Percentiles rank a stretch among this genome's conserved stretches.
Evolutionary conservation across 768 basidiomycete genomes (phyloP).

Genomic region (Phaeotremella skinneri): DNA sequence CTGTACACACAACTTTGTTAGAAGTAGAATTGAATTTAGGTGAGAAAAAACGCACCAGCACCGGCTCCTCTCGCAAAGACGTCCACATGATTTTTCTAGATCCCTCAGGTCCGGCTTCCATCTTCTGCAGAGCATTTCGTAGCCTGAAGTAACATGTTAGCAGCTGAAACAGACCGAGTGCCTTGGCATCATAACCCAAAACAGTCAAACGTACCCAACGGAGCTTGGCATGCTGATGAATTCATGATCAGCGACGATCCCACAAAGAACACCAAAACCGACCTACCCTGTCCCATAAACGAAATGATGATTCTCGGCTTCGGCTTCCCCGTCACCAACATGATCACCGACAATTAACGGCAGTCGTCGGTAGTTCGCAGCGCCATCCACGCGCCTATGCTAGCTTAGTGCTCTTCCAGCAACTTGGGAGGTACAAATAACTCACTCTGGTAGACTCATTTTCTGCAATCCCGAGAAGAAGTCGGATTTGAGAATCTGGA

Average conservation of each 20-base stretch:
- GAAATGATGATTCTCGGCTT: slow-evolving; percentile 57
- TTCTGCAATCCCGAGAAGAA: slow-evolving; percentile 68
- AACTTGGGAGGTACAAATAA: slow-evolving; percentile 9
- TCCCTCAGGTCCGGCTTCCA: slow-evolving; percentile 78
- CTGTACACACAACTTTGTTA: slow-evolving; percentile 20
- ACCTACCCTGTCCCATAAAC: slow-evolving; percentile 54
- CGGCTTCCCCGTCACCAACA: slow-evolving; percentile 9
- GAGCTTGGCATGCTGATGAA: slow-evolving; percentile 85
- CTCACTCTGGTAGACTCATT: slow-evolving; percentile 90
- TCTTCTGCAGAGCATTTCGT: slow-evolving; percentile 70
- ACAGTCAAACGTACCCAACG: slow-evolving; percentile 62
- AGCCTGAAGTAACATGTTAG: slow-evolving; percentile 56
- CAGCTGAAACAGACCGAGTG: too few species aligned
- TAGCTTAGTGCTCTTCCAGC: slow-evolving; percentile 8
- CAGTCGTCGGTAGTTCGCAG: slow-evolving; percentile 85
- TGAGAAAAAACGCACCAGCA: slow-evolving; percentile 56
- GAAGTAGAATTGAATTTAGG: too few species aligned
- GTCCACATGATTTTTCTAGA: slow-evolving; percentile 82
- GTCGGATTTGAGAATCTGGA: slow-evolving; percentile 77
- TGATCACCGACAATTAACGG: slow-evolving; percentile 56
- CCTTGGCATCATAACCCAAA: too few species aligned
- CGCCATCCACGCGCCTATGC: slow-evolving; percentile 80
- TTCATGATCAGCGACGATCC: slow-evolving; percentile 7
- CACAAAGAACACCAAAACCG: background rate
- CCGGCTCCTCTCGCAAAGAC: slow-evolving; percentile 94